phyloP scores from a whole-genome alignment of 805 yeast species.

The Saccharomycopsis fodiens region DNA sequence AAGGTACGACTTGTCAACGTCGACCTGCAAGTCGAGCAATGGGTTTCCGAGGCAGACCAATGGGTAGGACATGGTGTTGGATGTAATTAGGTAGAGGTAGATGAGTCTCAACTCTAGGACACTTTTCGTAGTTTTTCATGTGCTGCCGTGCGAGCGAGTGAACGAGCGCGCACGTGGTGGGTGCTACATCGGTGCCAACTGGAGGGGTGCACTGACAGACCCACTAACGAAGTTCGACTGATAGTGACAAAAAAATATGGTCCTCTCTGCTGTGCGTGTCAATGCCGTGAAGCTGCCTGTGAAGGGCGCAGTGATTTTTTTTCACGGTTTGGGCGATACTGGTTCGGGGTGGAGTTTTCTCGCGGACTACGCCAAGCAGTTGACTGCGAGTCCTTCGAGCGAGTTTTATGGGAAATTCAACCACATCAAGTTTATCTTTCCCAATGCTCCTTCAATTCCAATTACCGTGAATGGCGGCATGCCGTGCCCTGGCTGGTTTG shows the following conservation, averaged over 20 bases:
- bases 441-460: slow-evolving; percentile 76
- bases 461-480: slow-evolving; percentile 62
- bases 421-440: slow-evolving; percentile 72
- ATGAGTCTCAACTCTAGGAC: too few relatives aligned
- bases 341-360: slow-evolving; percentile 87
- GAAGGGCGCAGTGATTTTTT: slow-evolving; percentile 60
- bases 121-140: too few relatives aligned
- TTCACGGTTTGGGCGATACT: slow-evolving; percentile 90
- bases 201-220: too few relatives aligned
- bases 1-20: slow-evolving; percentile 59
- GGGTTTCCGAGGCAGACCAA: slow-evolving; percentile 91
- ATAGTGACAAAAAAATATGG: too few relatives aligned
- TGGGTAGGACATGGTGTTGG: slow-evolving; percentile 36
- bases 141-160: too few relatives aligned
- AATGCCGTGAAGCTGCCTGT: slow-evolving; percentile 29
- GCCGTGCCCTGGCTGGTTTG: slow-evolving; percentile 83
- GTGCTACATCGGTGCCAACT: neutral
- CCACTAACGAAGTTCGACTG: too few relatives aligned
- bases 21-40: slow-evolving; percentile 77
- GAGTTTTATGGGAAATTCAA: slow-evolving; percentile 33
- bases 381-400: slow-evolving; percentile 19
- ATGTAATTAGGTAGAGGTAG: too few relatives aligned
- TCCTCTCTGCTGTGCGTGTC: slow-evolving; percentile 31
- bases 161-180: neutral
- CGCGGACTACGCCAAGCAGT: slow-evolving; percentile 47